These are phyloP conservation scores for Cenococcum geophilum DNA, from an alignment of 495 filamentous ascomycete genomes.

Conservation along the genomic window DNA sequence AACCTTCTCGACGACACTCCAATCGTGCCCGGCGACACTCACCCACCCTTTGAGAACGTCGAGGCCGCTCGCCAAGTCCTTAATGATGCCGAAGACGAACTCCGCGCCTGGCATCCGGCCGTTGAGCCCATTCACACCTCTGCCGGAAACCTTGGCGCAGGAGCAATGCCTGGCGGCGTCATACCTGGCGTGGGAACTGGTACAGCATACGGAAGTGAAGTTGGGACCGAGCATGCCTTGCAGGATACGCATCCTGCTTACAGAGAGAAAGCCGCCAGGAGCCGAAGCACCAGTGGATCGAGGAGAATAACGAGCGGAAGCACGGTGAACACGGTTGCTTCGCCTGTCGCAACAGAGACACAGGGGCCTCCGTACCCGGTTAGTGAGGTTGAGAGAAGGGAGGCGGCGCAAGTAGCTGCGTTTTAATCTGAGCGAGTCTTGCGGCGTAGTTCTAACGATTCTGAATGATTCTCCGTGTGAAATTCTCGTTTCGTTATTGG, in stretches of 20 bases:
- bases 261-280: slow-evolving; percentile 24
- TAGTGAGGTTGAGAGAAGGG: slow-evolving; percentile 23
- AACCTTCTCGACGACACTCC: slow-evolving; percentile 87
- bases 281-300: slow-evolving; percentile 25
- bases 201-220: slow-evolving; percentile 19
- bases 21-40: slow-evolving; percentile 76
- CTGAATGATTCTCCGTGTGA: too few relatives aligned
- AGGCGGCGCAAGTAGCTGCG: slow-evolving; percentile 1
- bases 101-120: slow-evolving; percentile 64
- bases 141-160: slow-evolving; percentile 36
- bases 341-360: slow-evolving; percentile 16
- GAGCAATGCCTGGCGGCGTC: slow-evolving; percentile 29
- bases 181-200: slow-evolving; percentile 5
- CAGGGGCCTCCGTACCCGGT: slow-evolving; percentile 22
- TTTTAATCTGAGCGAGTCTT: neutral
- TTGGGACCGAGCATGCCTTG: slow-evolving; percentile 11
- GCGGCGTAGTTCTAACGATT: neutral
- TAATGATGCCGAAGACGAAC: slow-evolving; percentile 87
- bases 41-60: slow-evolving; percentile 57
- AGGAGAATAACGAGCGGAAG: slow-evolving; percentile 20
- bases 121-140: slow-evolving; percentile 48
- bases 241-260: slow-evolving; percentile 24
- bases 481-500: neutral
- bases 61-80: slow-evolving; percentile 69
- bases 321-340: slow-evolving; percentile 12